Evolutionary conservation across 2,329 filamentous ascomycete species (phyloP), one percentile per base, ranked within the genome.

Genomic region (Metarhizium album): DNA sequence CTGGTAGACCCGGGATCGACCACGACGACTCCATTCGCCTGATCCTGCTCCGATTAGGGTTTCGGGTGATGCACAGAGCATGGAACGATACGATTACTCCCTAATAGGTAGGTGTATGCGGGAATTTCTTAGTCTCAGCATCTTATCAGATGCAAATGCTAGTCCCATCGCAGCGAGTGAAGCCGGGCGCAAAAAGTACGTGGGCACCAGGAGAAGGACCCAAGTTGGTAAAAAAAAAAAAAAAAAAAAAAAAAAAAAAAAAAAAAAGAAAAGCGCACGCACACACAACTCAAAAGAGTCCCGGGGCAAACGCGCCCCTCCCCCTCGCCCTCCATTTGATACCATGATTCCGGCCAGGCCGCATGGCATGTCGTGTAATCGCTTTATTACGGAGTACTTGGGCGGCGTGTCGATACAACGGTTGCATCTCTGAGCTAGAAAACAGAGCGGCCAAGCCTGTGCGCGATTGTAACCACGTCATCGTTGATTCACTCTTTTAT

Each of bases 311-410:
- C 35, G 46, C 23, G n/a, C 31, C n/a, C 14, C 3, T 4, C 40
- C 27, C 29, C 27, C 27, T 29, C 27, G n/a, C n/a, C n/a, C n/a
- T n/a, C n/a, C n/a, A n/a, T 29, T 40, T 23, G 18, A 8, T 22
- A 51, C 49, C n/a, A 20, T 38, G 20, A 37, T 51, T 47, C 45
- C 49, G 49, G 45, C 49, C 49, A 43, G 49, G 37, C 45, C 49
- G 20, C 20, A 3, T 18, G 27, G 24, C 20, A 0, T 20, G 8
- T 13, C 16, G 29, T 2, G n/a, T n/a, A n/a, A n/a, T n/a, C n/a
- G n/a, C n/a, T n/a, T n/a, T n/a, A n/a, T n/a, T n/a, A n/a, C n/a
- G n/a, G n/a, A n/a, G n/a, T 22, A 35, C 14, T 46, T 33, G 16
- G 20, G 27, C 13, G 23, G 16, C 8, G 16, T 14, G 20, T 16